These are phyloP conservation scores for Chlamydomonas incerta DNA, from an alignment of 139 green algal species.

Conservation along the genomic window DNA sequence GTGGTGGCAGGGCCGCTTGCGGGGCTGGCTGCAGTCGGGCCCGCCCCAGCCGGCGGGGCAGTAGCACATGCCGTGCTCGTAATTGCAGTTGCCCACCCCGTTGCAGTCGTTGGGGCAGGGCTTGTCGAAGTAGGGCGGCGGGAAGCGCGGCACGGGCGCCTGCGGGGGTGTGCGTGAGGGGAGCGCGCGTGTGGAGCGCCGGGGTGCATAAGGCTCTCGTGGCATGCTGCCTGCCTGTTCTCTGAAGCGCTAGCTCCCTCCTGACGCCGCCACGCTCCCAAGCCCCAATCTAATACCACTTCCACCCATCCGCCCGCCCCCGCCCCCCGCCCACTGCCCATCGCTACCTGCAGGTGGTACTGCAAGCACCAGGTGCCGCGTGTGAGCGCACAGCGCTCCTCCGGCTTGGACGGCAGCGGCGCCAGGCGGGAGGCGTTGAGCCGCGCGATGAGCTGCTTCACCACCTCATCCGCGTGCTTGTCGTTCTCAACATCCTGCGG, in stretches of 20 bases:
- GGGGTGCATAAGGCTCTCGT: no score
- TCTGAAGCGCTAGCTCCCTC: no score
- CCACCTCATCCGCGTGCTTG: constrained; percentile 1
- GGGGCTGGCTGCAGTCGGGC: constrained; percentile 43
- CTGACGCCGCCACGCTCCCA: no score
- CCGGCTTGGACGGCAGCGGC: not conserved
- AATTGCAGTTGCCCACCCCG: constrained; percentile 50
- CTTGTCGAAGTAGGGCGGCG: constrained; percentile 23
- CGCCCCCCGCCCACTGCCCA: no score
- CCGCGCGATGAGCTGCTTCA: not conserved
- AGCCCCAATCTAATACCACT: no score
- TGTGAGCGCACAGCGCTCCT: not conserved
- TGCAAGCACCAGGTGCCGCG: constrained; percentile 21
- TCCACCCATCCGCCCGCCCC: not conserved
- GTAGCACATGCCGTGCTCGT: constrained; percentile 50
- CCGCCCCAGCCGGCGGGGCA: constrained; percentile 66
- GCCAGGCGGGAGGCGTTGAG: constrained; percentile 12
- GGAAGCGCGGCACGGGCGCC: not conserved
- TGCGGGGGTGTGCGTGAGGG: not conserved
- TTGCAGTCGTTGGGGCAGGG: constrained; percentile 57
- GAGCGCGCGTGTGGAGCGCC: no score
- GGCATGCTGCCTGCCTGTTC: no score
- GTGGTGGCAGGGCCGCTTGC: constrained; percentile 56
- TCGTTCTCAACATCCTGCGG: constrained; percentile 26
- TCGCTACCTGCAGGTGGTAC: constrained; percentile 20